phyloP scores from a whole-genome alignment of 495 filamentous ascomycete species.

The Pseudoneurospora amorphoporcata region DNA sequence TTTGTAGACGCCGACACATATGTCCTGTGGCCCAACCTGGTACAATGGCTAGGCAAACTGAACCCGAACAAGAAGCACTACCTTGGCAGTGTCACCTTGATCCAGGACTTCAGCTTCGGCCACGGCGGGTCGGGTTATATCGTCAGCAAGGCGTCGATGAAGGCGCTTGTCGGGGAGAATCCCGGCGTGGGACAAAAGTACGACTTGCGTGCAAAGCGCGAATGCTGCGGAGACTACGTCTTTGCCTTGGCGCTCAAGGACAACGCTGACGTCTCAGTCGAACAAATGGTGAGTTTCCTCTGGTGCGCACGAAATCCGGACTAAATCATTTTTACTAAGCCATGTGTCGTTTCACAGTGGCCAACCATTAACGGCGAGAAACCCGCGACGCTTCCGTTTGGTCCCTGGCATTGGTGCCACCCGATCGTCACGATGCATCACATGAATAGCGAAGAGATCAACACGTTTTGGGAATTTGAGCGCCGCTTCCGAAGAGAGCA shows the following conservation, averaged over 20 bases:
- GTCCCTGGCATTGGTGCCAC: slow-evolving; percentile 46
- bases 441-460: slow-evolving; percentile 43
- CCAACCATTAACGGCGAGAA: slow-evolving; percentile 52
- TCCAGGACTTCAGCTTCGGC: slow-evolving; percentile 47
- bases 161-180: slow-evolving; percentile 30
- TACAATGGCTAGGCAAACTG: slow-evolving; percentile 44
- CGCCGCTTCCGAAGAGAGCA: slow-evolving; percentile 16
- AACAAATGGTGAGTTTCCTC: slow-evolving; percentile 24
- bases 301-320: slow-evolving; percentile 38
- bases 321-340: slow-evolving; percentile 10
- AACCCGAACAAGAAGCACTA: slow-evolving; percentile 42
- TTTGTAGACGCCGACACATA: slow-evolving; percentile 65
- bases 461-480: slow-evolving; percentile 45
- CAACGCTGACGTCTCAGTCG: slow-evolving; percentile 20
- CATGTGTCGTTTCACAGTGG: slow-evolving; percentile 20
- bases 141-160: slow-evolving; percentile 46
- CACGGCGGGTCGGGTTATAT: slow-evolving; percentile 62
- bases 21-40: slow-evolving; percentile 50
- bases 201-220: slow-evolving; percentile 41
- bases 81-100: slow-evolving; percentile 47
- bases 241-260: slow-evolving; percentile 49
- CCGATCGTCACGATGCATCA: slow-evolving; percentile 53
- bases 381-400: slow-evolving; percentile 39
- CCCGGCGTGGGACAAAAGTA: slow-evolving; percentile 35
- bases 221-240: slow-evolving; percentile 63